Percentiles rank a stretch among this genome's conserved stretches.
These are phyloP conservation scores for Fraxinus americana DNA, from an alignment of 257 asterid genomes.

Conservation along the genomic window DNA sequence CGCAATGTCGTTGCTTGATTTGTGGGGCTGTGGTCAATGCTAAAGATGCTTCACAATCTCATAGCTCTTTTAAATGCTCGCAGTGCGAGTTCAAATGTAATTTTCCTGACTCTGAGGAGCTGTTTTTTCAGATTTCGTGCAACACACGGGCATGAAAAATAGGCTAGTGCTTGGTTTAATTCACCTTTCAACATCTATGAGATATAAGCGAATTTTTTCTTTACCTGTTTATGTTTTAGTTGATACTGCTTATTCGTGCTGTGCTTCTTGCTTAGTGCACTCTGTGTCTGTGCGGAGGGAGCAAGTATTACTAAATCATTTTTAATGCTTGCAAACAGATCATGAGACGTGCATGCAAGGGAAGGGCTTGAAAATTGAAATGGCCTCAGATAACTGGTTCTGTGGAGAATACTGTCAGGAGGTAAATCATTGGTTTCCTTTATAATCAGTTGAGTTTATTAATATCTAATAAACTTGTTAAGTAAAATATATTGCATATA, in stretches of 20 bases:
- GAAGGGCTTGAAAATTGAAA: constrained; percentile 42
- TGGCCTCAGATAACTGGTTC: constrained; percentile 75
- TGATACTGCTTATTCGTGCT: constrained; percentile 21
- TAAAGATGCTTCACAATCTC: constrained; percentile 49
- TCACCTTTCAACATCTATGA: background rate
- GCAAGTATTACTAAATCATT: constrained; percentile 7
- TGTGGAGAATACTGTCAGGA: constrained; percentile 80
- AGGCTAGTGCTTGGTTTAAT: background rate
- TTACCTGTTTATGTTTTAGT: constrained; percentile 3
- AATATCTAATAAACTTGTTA: background rate
- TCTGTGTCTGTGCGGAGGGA: background rate
- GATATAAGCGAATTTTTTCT: background rate
- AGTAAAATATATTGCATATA: background rate
- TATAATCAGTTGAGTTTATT: background rate
- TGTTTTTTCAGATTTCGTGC: background rate
- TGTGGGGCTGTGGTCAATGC: constrained; percentile 69
- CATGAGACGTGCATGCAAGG: constrained; percentile 69
- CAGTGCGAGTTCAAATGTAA: constrained; percentile 91
- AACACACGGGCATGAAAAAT: background rate
- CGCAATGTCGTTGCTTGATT: constrained; percentile 86
- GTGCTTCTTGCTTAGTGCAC: constrained; percentile 8
- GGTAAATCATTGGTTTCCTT: constrained; percentile 46
- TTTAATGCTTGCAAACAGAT: constrained; percentile 59
- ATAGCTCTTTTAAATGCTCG: constrained; percentile 61
- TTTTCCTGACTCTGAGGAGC: constrained; percentile 12